These are phyloP conservation scores for Glonium stellatum DNA, from an alignment of 495 filamentous ascomycete species.

Conservation along the genomic window DNA sequence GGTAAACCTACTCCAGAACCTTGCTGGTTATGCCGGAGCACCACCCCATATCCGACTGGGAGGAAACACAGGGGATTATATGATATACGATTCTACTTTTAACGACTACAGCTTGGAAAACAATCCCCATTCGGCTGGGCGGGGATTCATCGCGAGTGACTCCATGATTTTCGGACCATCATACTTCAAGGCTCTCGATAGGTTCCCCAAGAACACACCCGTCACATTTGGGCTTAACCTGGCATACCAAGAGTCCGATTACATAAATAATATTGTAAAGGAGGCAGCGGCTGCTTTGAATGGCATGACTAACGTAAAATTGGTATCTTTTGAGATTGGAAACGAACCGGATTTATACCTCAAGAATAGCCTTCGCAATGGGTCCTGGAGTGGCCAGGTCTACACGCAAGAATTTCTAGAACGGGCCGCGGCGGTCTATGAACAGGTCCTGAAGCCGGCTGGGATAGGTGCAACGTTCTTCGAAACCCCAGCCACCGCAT, in stretches of 20 bases:
- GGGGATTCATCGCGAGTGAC: conserved; percentile 27
- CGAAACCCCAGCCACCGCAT: conserved; percentile 35
- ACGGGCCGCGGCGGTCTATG: conserved; percentile 30
- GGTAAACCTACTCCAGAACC: conserved; percentile 34
- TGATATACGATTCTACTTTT: conserved; percentile 30
- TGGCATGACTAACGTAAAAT: conserved; percentile 29
- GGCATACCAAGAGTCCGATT: conserved; percentile 33
- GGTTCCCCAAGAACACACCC: conserved; percentile 34
- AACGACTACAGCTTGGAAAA: conserved; percentile 22
- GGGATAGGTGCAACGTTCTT: conserved; percentile 28
- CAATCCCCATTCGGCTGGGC: conserved; percentile 24
- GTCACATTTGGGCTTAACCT: conserved; percentile 38
- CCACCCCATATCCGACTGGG: conserved; percentile 36
- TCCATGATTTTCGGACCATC: conserved; percentile 33
- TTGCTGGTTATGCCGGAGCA: conserved; percentile 36
- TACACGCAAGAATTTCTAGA: conserved; percentile 36
- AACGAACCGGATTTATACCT: conserved; percentile 40
- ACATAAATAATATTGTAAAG: conserved; percentile 28
- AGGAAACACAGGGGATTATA: conserved; percentile 39
- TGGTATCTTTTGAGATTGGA: conserved; percentile 39
- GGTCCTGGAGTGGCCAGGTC: conserved; percentile 31
- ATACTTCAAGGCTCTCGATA: conserved; percentile 36
- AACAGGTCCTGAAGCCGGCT: neutral
- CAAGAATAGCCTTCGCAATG: conserved; percentile 31
- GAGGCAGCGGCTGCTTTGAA: conserved; percentile 31